Conservation (phyloP, 306 rosid species). For the Boehmeria nivea region DNA sequence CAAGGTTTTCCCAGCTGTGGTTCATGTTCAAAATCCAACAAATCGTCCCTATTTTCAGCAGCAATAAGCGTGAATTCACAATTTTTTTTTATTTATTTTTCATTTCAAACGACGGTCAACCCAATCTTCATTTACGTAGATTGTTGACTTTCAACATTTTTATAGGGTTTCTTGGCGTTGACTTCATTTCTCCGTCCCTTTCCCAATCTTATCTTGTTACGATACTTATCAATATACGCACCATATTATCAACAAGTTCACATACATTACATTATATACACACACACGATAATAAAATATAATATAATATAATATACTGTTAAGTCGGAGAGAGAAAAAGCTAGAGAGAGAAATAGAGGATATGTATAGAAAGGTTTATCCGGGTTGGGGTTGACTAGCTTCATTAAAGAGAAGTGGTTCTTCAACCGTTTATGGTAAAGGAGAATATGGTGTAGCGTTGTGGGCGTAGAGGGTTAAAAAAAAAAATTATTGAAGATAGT, state of each 20-base stretch:
- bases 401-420: no score
- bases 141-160: conserved; percentile 2
- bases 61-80: neutral
- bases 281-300: neutral
- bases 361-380: no score
- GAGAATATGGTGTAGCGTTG: no score
- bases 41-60: conserved; percentile 8
- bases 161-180: neutral
- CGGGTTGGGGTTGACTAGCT: no score
- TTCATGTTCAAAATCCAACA: conserved; percentile 15
- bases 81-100: neutral
- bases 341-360: no score
- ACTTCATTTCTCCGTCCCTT: neutral
- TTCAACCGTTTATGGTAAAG: no score
- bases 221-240: neutral
- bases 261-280: neutral
- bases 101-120: neutral
- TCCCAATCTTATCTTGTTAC: conserved; percentile 3
- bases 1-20: conserved; percentile 21
- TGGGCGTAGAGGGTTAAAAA: no score
- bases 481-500: no score
- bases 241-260: neutral
- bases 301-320: neutral
- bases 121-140: neutral
- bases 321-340: no score